phyloP scores from a whole-genome alignment of 257 asterid species.

The Gentiana dahurica region DNA sequence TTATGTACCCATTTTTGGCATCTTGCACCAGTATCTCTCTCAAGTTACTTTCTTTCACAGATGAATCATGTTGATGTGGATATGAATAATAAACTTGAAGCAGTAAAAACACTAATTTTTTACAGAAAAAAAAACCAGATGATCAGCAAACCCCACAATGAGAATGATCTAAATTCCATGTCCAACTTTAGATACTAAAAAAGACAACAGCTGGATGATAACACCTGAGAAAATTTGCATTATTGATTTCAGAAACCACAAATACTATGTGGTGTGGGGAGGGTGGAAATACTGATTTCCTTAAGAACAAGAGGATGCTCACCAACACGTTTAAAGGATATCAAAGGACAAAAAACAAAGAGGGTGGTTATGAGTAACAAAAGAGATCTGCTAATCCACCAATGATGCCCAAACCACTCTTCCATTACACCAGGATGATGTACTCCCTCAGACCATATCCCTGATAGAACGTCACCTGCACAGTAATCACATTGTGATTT shows the following conservation, averaged over 20 bases:
- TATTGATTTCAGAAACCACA: background rate
- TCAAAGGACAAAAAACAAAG: slow-evolving; percentile 56
- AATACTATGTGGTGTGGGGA: no score
- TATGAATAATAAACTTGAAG: no score
- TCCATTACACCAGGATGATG: slow-evolving; percentile 74
- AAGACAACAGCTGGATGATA: background rate
- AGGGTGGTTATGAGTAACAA: slow-evolving; percentile 51
- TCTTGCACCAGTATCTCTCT: no score
- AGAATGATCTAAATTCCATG: no score
- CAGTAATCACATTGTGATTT: slow-evolving; percentile 1
- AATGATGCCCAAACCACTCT: slow-evolving; percentile 84
- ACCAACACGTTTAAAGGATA: slow-evolving; percentile 84
- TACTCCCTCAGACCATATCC: slow-evolving; percentile 67
- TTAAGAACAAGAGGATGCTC: slow-evolving; percentile 10
- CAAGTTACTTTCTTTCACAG: no score
- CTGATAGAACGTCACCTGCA: slow-evolving; percentile 82
- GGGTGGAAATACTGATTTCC: background rate
- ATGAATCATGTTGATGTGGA: no score
- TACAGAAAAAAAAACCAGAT: no score
- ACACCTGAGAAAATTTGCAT: background rate
- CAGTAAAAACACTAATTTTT: no score
- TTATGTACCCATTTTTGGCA: no score
- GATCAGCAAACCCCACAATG: no score
- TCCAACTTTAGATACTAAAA: background rate
- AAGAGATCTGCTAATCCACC: slow-evolving; percentile 74